A percentile compares a stretch with the other conserved stretches of the same genome.
These are phyloP conservation scores for Flaveria linearis DNA, from an alignment of 129 eudicot genomes.

Conservation along the genomic window DNA sequence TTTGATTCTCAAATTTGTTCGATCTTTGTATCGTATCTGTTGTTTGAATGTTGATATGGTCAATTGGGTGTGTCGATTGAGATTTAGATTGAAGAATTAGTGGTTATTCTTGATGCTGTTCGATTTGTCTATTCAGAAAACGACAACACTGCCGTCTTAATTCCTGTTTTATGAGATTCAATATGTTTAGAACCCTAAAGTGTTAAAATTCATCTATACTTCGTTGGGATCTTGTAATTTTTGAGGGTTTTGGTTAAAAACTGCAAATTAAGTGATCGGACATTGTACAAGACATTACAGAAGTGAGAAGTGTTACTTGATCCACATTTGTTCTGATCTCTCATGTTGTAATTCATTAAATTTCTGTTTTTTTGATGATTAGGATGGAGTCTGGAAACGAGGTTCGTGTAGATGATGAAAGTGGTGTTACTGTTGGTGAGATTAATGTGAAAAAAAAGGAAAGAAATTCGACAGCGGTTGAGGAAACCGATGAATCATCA, in stretches of 20 bases:
- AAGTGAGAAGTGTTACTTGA: constrained; percentile 1
- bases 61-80: neutral
- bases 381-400: constrained; percentile 68
- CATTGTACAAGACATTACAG: neutral
- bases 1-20: constrained; percentile 22
- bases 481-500: constrained; percentile 32
- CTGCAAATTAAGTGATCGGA: constrained; percentile 17
- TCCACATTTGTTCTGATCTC: neutral
- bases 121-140: constrained; percentile 18
- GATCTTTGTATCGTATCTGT: constrained; percentile 10
- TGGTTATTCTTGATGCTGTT: constrained; percentile 17
- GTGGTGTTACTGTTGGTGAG: constrained; percentile 21
- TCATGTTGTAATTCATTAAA: constrained; percentile 1
- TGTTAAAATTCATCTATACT: neutral
- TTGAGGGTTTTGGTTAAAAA: constrained; percentile 9
- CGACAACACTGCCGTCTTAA: constrained; percentile 18
- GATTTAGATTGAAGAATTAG: neutral
- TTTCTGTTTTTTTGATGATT: constrained; percentile 12
- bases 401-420: constrained; percentile 41
- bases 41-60: neutral
- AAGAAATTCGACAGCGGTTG: constrained; percentile 24
- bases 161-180: neutral
- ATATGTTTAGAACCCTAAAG: constrained; percentile 1
- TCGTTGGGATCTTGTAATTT: constrained; percentile 1
- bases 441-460: constrained; percentile 32